A percentile compares a stretch with the other conserved stretches of the same genome.
phyloP scores from a whole-genome alignment of 2,329 filamentous ascomycete genomes.

The Xylariaceae sp. region DNA sequence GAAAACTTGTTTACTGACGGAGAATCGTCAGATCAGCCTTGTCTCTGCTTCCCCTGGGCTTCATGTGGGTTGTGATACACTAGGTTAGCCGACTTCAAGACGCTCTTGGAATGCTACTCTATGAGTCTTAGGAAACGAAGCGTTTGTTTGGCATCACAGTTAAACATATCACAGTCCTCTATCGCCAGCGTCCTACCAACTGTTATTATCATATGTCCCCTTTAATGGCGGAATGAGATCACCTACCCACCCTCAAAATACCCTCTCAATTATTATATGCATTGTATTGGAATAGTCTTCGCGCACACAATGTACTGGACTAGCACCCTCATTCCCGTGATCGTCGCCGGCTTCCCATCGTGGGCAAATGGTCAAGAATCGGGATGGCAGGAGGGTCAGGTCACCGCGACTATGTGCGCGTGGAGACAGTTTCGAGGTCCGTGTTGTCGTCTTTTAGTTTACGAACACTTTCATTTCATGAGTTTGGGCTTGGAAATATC shows the following conservation, averaged over 20 bases:
- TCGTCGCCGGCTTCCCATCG: constrained; percentile 29
- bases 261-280: constrained; percentile 8
- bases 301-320: constrained; percentile 29
- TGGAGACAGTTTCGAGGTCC: constrained; percentile 44
- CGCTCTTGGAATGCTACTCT: constrained; percentile 19
- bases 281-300: constrained; percentile 3
- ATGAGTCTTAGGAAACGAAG: constrained; percentile 10
- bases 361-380: constrained; percentile 39
- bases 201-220: constrained; percentile 8
- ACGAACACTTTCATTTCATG: background rate
- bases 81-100: constrained; percentile 15
- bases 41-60: constrained; percentile 20
- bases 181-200: constrained; percentile 3
- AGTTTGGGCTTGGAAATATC: background rate
- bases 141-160: constrained; percentile 20
- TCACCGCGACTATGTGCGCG: constrained; percentile 54
- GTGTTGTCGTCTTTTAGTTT: background rate
- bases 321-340: constrained; percentile 26
- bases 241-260: constrained; percentile 8
- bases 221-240: constrained; percentile 24
- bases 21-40: constrained; percentile 17
- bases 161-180: constrained; percentile 15
- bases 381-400: constrained; percentile 46
- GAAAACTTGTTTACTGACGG: constrained; percentile 20
- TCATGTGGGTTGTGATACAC: constrained; percentile 7